Conservation (phyloP, 1,139 yeast genomes). For the Zygoascus hellenicus region DNA sequence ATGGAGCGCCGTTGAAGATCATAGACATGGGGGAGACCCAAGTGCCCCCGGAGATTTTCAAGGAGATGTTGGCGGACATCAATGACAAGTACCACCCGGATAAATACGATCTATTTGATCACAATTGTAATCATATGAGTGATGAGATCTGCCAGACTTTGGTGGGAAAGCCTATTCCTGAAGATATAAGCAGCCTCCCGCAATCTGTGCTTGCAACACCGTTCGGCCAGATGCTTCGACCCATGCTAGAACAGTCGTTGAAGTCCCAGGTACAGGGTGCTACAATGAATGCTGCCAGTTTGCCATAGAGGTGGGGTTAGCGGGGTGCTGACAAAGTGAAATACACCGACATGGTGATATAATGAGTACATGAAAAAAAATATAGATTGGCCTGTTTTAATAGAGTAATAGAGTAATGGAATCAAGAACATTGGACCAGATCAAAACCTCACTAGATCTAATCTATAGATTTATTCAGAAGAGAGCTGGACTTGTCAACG, state of each 20-base stretch:
- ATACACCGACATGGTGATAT: too few species aligned
- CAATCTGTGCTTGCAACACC: conserved; percentile 54
- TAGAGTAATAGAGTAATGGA: too few species aligned
- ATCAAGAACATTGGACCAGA: too few species aligned
- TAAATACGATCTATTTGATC: conserved; percentile 54
- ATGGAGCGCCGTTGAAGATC: conserved; percentile 52
- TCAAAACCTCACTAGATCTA: too few species aligned
- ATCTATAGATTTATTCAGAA: too few species aligned
- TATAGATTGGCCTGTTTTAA: too few species aligned
- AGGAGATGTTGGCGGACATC: conserved; percentile 50
- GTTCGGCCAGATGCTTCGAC: conserved; percentile 47
- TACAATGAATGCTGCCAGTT: conserved; percentile 15
- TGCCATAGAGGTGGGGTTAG: neutral
- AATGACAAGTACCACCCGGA: conserved; percentile 43
- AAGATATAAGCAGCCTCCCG: conserved; percentile 48
- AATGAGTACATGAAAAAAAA: too few species aligned
- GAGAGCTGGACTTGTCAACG: too few species aligned
- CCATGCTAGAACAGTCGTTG: conserved; percentile 31
- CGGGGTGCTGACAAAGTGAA: too few species aligned
- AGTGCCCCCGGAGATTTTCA: conserved; percentile 47
- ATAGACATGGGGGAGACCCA: conserved; percentile 51
- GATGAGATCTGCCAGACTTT: conserved; percentile 54
- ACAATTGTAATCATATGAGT: conserved; percentile 67
- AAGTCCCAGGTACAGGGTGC: conserved; percentile 19
- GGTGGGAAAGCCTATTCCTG: conserved; percentile 50